Conservation (phyloP, 164 flowering plant species). For the Berberis thunbergii region DNA sequence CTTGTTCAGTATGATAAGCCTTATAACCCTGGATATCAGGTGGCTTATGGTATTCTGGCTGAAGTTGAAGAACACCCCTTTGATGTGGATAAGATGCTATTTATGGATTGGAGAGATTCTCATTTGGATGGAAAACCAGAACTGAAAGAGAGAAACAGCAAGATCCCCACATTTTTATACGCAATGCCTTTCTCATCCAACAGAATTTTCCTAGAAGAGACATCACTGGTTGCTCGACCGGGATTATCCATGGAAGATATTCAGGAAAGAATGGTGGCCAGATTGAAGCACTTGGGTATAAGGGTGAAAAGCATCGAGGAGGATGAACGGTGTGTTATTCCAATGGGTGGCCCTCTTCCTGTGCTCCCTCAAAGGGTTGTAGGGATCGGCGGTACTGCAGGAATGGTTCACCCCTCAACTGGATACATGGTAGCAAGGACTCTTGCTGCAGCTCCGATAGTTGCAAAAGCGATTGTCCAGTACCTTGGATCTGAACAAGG, state of each 20-base stretch:
- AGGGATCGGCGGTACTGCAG: slow-evolving; percentile 95
- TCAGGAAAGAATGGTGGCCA: slow-evolving; percentile 82
- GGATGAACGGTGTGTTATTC: slow-evolving; percentile 83
- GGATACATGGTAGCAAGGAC: slow-evolving; percentile 97
- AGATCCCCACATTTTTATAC: slow-evolving; percentile 80
- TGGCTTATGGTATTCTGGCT: slow-evolving; percentile 89
- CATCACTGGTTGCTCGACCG: slow-evolving; percentile 89
- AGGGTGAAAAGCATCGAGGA: slow-evolving; percentile 79
- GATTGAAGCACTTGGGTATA: slow-evolving; percentile 78
- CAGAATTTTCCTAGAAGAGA: slow-evolving; percentile 84
- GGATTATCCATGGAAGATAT: slow-evolving; percentile 69
- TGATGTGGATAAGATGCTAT: slow-evolving; percentile 85
- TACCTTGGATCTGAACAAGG: slow-evolving; percentile 42
- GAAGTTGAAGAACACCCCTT: slow-evolving; percentile 90
- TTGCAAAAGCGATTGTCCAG: slow-evolving; percentile 60
- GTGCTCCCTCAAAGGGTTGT: slow-evolving; percentile 84
- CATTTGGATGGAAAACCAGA: slow-evolving; percentile 41
- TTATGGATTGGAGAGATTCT: slow-evolving; percentile 97
- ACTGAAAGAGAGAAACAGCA: slow-evolving; percentile 50
- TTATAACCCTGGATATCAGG: slow-evolving; percentile 89
- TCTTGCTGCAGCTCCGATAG: slow-evolving; percentile 81
- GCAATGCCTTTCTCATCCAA: slow-evolving; percentile 92
- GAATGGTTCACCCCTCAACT: slow-evolving; percentile 97
- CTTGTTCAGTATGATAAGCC: slow-evolving; percentile 88
- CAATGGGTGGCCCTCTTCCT: slow-evolving; percentile 97